Percentiles rank a stretch among this genome's conserved stretches.
Evolutionary conservation across 75 land plant species (phyloP).

Genomic region (Cunninghamia lanceolata): DNA sequence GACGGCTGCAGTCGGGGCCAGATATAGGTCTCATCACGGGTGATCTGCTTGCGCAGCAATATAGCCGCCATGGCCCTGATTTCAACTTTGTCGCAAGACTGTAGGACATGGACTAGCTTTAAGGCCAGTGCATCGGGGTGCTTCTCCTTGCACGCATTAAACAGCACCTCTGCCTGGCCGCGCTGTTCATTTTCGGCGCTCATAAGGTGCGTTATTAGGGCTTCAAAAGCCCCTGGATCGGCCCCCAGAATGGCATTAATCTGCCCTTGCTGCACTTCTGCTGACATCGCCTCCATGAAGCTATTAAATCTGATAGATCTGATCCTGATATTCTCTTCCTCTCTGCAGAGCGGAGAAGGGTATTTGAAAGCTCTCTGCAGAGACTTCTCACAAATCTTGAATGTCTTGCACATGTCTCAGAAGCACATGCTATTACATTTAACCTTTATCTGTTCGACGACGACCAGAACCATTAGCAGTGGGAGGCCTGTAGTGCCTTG

Average conservation of each 20-base stretch:
- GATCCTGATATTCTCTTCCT: too few species aligned
- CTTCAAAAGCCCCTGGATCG: constrained; percentile 70
- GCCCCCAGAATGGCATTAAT: constrained; percentile 51
- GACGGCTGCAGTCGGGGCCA: constrained; percentile 60
- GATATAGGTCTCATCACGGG: constrained; percentile 58
- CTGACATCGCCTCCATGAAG: constrained; percentile 12
- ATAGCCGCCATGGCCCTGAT: constrained; percentile 81
- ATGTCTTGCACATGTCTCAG: too few species aligned
- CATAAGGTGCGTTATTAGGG: constrained; percentile 79
- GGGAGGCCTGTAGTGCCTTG: too few species aligned
- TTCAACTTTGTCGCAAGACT: constrained; percentile 53
- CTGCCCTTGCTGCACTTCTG: constrained; percentile 25
- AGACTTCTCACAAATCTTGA: background rate
- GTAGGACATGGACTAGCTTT: constrained; percentile 69
- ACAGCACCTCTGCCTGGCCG: constrained; percentile 73
- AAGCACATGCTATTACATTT: too few species aligned
- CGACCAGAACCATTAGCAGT: too few species aligned
- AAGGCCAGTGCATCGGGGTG: constrained; percentile 72
- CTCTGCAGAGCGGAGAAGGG: background rate
- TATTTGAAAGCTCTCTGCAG: background rate
- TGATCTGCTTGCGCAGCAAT: constrained; percentile 75
- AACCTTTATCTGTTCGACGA: too few species aligned
- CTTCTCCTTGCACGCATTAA: constrained; percentile 61
- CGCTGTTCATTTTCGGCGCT: constrained; percentile 79
- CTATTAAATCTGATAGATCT: background rate